A percentile compares a stretch with the other conserved stretches of the same genome.
phyloP scores from a whole-genome alignment of 331 rosid species.

The Pyracantha coccinea region DNA sequence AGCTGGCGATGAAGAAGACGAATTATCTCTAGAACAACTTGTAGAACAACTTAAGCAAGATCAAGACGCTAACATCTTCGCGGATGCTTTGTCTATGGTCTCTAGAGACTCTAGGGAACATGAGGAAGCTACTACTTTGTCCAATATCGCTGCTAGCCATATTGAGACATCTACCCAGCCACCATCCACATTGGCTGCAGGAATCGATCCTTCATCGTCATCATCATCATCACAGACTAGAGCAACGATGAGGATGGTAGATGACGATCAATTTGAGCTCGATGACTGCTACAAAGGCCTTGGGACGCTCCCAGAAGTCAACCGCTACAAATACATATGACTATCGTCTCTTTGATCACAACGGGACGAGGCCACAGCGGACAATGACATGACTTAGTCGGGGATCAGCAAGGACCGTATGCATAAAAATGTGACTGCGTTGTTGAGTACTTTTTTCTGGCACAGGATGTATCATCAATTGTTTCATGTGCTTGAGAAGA shows the following conservation, averaged over 20 bases:
- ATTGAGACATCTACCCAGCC: neutral
- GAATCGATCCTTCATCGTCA: neutral
- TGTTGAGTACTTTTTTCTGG: neutral
- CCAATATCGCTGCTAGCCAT: neutral
- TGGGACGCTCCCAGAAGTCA: slow-evolving; percentile 23
- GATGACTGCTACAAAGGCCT: slow-evolving; percentile 25
- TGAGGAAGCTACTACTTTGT: neutral
- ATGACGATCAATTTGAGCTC: slow-evolving; percentile 4
- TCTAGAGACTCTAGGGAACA: neutral
- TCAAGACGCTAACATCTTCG: slow-evolving; percentile 7
- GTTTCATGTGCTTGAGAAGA: neutral
- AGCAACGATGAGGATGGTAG: neutral
- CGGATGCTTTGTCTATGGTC: neutral
- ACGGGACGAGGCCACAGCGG: neutral
- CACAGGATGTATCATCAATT: neutral
- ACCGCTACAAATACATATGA: neutral
- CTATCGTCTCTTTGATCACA: neutral
- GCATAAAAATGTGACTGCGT: neutral
- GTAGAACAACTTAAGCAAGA: slow-evolving; percentile 22
- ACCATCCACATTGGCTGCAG: neutral
- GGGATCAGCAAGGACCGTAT: neutral
- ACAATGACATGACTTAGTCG: neutral
- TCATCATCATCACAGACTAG: neutral
- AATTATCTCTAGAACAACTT: slow-evolving; percentile 17
- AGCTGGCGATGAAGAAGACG: slow-evolving; percentile 25